Evolutionary conservation across 352 stramenopile genomes (phyloP), one percentile per base, ranked within the genome.

Genomic region (Pythium coloratum): DNA sequence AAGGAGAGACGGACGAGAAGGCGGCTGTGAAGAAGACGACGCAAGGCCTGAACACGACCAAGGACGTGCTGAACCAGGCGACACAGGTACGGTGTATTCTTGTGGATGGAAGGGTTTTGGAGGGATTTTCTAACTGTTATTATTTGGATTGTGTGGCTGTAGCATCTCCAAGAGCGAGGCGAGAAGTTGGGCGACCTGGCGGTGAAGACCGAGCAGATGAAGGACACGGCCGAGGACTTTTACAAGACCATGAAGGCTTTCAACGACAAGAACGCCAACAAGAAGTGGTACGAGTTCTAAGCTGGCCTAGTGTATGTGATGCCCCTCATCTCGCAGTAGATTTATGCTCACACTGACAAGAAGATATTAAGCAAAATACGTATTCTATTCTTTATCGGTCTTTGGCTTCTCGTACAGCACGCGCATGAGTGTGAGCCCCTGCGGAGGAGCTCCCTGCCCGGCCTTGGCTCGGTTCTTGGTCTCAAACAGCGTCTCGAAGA

Each of bases 261-360:
- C 60, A 93, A 95, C 74, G 77, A 91, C 53, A 90, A 91, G 62
- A 90, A 92, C 51, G 76, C 81, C 16, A 91, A 85, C 66, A 93
- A 95, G 59, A 95, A 93, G 59, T 94, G 86, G 82, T 94, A 91
- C 74, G 81, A 94, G 61, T 88, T 91, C n/a, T 92, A 53, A 18
- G 26, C 20, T 24, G 20, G 20, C 20, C 20, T 24, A 24, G 20
- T 24, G 20, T 24, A 24, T 24, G 20, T 24, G 20, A 24, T 24
- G 20, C 20, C 20, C 20, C 20, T 24, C 20, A 24, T 24, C 20
- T 24, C 20, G 20, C 20, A 24, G 46, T 53, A 53, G 46, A 51
- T 62, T 26, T 9, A 36, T 62, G 20, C 54, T 36, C 5, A 36
- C 6, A 18, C 26, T 38, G 2, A 24, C 18, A 42, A 54, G 13